These are phyloP conservation scores for Sporothrix pseudoabietina DNA, from an alignment of 2,329 filamentous ascomycete species.

Conservation along the genomic window DNA sequence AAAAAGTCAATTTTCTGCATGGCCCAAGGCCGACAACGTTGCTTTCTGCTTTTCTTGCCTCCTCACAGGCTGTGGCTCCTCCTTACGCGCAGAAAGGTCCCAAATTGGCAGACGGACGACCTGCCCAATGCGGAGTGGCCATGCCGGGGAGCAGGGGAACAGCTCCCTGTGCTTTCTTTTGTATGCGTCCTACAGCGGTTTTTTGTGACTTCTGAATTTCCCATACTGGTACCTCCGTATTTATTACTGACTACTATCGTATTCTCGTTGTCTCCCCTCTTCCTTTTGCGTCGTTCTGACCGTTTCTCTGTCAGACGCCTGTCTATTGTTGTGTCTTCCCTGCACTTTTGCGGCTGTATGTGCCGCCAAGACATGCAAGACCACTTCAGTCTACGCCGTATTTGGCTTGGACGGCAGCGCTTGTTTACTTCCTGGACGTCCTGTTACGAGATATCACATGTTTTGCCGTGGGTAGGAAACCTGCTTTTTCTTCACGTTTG, in stretches of 20 bases:
- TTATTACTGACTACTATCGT: not conserved
- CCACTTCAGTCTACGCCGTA: not conserved
- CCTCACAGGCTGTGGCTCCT: not conserved
- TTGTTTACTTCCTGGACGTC: not conserved
- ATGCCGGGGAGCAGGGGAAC: not conserved
- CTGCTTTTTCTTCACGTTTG: not conserved
- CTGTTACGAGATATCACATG: slow-evolving; percentile 17
- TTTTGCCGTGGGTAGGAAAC: not conserved
- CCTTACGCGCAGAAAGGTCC: not conserved
- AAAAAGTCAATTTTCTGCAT: not conserved
- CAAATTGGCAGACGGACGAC: slow-evolving; percentile 20
- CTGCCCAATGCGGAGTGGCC: slow-evolving; percentile 22
- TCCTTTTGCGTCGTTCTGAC: too few relatives aligned
- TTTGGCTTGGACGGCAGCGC: not conserved
- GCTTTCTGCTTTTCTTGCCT: not conserved
- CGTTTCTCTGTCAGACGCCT: not conserved
- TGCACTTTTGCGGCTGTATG: not conserved
- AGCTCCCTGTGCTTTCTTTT: not conserved
- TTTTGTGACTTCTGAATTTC: not conserved
- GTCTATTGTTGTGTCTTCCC: not conserved
- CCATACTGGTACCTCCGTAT: not conserved
- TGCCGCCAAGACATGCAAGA: not conserved
- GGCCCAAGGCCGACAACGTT: slow-evolving; percentile 4
- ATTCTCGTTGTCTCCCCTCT: not conserved
- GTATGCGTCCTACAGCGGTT: not conserved